Evolutionary conservation across 2,329 filamentous ascomycete species (phyloP).

Genomic region (Fusarium xyrophilum): DNA sequence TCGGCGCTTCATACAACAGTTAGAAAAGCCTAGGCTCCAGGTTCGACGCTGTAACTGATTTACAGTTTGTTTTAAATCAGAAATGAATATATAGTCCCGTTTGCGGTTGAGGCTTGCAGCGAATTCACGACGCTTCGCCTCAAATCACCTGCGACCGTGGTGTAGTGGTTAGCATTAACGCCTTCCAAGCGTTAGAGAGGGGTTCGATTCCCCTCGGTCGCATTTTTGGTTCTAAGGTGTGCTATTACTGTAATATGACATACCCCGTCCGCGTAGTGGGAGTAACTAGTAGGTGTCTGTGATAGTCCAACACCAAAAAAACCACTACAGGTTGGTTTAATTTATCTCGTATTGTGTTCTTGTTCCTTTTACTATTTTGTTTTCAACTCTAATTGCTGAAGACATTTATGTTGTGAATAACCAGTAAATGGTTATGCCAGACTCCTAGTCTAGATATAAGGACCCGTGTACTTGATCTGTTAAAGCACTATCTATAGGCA

Average conservation of each 20-base stretch:
- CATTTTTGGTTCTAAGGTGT: not conserved
- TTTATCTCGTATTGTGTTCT: accelerated
- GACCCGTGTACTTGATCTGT: not conserved
- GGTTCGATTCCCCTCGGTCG: constrained; percentile 30
- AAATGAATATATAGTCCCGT: not conserved
- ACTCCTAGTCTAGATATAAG: not conserved
- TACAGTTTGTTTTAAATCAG: too few species aligned
- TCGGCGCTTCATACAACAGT: too few species aligned
- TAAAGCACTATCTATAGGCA: not conserved
- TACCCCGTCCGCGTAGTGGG: accelerated
- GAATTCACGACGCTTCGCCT: not conserved
- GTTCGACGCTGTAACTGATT: not conserved
- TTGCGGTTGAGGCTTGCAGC: accelerated
- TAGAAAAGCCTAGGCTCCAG: too few species aligned
- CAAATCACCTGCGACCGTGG: constrained; percentile 13
- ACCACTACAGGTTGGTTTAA: not conserved
- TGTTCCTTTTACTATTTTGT: not conserved
- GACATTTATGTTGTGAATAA: accelerated
- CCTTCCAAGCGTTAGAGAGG: constrained; percentile 31
- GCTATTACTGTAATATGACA: not conserved
- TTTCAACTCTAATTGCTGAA: not conserved
- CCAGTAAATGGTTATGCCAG: accelerated
- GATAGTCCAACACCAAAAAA: not conserved
- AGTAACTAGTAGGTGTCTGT: too few species aligned
- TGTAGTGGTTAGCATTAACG: constrained; percentile 32